Conservation (phyloP, 2,329 filamentous ascomycete species). For the Diplodia intermedia region DNA sequence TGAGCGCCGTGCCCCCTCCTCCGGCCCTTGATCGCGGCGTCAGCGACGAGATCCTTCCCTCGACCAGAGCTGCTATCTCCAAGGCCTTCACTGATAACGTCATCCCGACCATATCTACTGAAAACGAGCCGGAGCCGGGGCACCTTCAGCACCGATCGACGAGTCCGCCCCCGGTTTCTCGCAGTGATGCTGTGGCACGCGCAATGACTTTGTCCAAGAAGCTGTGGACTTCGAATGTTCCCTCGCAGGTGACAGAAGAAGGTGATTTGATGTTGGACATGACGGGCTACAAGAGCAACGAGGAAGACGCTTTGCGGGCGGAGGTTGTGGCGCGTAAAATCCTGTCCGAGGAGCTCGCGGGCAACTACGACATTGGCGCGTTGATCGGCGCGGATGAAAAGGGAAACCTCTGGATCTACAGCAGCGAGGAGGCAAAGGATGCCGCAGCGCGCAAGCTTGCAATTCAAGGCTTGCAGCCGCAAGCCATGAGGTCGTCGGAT, state of each 20-base stretch:
- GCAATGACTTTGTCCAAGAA: slow-evolving; percentile 86
- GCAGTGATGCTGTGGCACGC: slow-evolving; percentile 78
- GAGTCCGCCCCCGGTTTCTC: slow-evolving; percentile 77
- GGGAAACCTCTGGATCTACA: slow-evolving; percentile 99
- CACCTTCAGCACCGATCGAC: slow-evolving; percentile 60
- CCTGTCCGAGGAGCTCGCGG: slow-evolving; percentile 88
- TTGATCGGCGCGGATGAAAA: slow-evolving; percentile 94
- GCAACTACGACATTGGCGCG: slow-evolving; percentile 94
- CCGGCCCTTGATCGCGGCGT: slow-evolving; percentile 6
- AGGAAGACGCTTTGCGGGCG: slow-evolving; percentile 88
- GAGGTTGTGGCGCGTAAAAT: slow-evolving; percentile 95
- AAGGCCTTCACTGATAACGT: slow-evolving; percentile 39
- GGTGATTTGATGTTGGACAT: slow-evolving; percentile 98
- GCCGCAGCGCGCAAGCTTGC: slow-evolving; percentile 73
- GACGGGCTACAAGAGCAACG: slow-evolving; percentile 87
- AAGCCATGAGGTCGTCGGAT: slow-evolving; percentile 70
- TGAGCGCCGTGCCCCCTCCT: slow-evolving; percentile 59
- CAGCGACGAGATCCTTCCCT: slow-evolving; percentile 59
- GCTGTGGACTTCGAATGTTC: slow-evolving; percentile 88
- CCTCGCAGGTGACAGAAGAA: slow-evolving; percentile 86
- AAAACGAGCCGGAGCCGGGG: slow-evolving; percentile 42
- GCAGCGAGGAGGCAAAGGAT: slow-evolving; percentile 94
- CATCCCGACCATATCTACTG: slow-evolving; percentile 41
- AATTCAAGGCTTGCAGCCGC: slow-evolving; percentile 59
- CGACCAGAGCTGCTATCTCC: slow-evolving; percentile 49